Percentiles rank a stretch among this genome's conserved stretches.
These are phyloP conservation scores for Solanum infundibuliforme DNA, from an alignment of 257 asterid genomes.

Conservation along the genomic window DNA sequence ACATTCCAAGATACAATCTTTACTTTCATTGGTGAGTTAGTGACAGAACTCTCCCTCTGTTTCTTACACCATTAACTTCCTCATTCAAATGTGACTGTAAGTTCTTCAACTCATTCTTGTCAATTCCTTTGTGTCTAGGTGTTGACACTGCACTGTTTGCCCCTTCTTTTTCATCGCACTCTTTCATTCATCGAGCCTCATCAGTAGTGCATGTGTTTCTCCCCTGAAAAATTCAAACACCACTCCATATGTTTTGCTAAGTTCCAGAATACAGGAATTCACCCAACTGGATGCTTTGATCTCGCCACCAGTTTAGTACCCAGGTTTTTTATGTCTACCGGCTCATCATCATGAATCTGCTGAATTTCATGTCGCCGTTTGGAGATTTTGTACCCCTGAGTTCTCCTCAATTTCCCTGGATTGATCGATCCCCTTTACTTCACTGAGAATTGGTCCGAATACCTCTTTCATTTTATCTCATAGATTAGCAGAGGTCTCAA, in stretches of 20 bases:
- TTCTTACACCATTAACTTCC: not conserved
- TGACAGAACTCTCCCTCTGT: not conserved
- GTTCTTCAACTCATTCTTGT: not conserved
- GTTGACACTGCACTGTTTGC: not conserved
- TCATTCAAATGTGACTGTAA: not conserved
- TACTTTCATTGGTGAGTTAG: not conserved
- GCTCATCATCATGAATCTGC: not conserved
- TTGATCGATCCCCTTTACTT: not conserved
- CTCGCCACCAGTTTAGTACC: not conserved
- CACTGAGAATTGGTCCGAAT: not conserved
- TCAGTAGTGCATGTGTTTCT: not conserved
- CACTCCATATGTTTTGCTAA: not conserved
- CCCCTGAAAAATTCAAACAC: not conserved
- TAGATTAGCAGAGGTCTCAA: not conserved
- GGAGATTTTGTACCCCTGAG: not conserved
- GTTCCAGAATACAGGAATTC: not conserved
- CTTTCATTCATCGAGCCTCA: not conserved
- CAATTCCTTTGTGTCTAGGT: not conserved
- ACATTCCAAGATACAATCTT: not conserved
- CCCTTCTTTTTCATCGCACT: not conserved
- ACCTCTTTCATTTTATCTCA: not conserved
- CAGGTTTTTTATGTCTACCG: not conserved
- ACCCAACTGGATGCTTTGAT: not conserved
- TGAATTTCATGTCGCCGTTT: not conserved
- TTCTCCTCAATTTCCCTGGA: not conserved